Conservation (phyloP, 805 yeast species). For the Saturnispora serradocipensis region DNA sequence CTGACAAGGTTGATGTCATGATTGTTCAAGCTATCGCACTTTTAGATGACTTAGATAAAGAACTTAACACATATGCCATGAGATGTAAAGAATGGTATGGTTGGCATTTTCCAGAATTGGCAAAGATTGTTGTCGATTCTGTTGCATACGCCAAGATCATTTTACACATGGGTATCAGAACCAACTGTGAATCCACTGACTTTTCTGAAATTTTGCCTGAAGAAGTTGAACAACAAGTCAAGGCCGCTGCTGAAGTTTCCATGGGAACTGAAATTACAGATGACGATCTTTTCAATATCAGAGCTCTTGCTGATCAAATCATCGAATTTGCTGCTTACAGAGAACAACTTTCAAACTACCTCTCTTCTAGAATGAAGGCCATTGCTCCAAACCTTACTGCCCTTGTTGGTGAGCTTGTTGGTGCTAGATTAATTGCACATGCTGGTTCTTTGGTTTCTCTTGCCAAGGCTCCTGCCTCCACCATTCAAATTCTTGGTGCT, state of each 20-base stretch:
- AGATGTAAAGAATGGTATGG: slow-evolving; percentile 99
- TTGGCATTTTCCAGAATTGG: slow-evolving; percentile 99
- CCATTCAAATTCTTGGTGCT: slow-evolving; percentile 96
- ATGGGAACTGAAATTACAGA: slow-evolving; percentile 99
- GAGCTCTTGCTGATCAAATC: slow-evolving; percentile 89
- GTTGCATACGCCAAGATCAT: slow-evolving; percentile 94
- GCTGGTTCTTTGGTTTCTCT: slow-evolving; percentile 90
- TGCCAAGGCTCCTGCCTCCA: slow-evolving; percentile 98
- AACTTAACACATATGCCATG: slow-evolving; percentile 96
- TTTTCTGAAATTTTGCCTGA: slow-evolving; percentile 88
- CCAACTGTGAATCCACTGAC: slow-evolving; percentile 85
- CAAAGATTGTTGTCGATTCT: slow-evolving; percentile 92
- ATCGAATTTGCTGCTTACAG: slow-evolving; percentile 94
- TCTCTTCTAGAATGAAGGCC: slow-evolving; percentile 93
- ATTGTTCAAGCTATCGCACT: slow-evolving; percentile 97
- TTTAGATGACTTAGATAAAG: slow-evolving; percentile 94
- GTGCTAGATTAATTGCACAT: slow-evolving; percentile 97
- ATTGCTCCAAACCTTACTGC: slow-evolving; percentile 97
- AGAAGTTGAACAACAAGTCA: slow-evolving; percentile 83
- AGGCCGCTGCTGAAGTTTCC: slow-evolving; percentile 95
- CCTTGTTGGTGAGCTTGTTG: slow-evolving; percentile 94
- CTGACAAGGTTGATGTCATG: slow-evolving; percentile 98
- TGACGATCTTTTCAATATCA: slow-evolving; percentile 78
- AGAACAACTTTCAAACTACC: slow-evolving; percentile 87
- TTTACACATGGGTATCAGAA: slow-evolving; percentile 86